These are phyloP conservation scores for Debaryomycetaceae sp. DNA, from an alignment of 1,139 yeast genomes.

Conservation along the genomic window DNA sequence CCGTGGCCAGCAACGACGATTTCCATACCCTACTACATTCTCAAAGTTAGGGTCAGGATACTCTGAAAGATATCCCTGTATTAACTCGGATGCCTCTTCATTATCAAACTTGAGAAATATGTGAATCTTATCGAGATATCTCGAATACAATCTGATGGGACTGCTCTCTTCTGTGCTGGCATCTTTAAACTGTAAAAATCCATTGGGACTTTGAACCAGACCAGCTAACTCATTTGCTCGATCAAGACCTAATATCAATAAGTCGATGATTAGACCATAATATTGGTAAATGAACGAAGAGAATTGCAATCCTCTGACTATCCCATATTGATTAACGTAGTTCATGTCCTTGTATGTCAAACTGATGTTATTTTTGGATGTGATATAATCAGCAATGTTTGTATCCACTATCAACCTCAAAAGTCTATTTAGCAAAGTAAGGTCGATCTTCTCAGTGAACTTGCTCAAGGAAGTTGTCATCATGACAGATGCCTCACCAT, in stretches of 20 bases:
- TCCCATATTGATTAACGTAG: constrained; percentile 84
- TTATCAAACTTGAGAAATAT: constrained; percentile 73
- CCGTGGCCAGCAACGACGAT: constrained; percentile 92
- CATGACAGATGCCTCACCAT: constrained; percentile 83
- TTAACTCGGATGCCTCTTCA: constrained; percentile 70
- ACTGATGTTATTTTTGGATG: constrained; percentile 83
- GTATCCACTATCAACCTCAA: constrained; percentile 82
- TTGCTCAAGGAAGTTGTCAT: constrained; percentile 69
- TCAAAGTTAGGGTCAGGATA: constrained; percentile 93
- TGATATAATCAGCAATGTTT: constrained; percentile 90
- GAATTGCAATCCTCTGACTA: constrained; percentile 85
- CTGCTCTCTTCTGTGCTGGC: constrained; percentile 53
- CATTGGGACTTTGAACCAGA: constrained; percentile 65
- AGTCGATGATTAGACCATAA: constrained; percentile 82
- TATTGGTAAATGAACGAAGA: constrained; percentile 87
- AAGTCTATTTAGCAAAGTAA: constrained; percentile 79
- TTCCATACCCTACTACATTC: constrained; percentile 81
- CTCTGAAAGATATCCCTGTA: constrained; percentile 72
- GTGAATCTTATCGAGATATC: constrained; percentile 81
- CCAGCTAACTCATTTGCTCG: constrained; percentile 91
- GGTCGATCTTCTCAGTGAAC: constrained; percentile 80
- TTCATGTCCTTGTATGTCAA: constrained; percentile 92
- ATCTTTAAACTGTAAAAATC: constrained; percentile 68
- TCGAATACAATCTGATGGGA: constrained; percentile 78
- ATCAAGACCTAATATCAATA: constrained; percentile 77